A percentile compares a stretch with the other conserved stretches of the same genome.
These are phyloP conservation scores for Boletellus emodensis DNA, from an alignment of 768 basidiomycete genomes.

Conservation along the genomic window DNA sequence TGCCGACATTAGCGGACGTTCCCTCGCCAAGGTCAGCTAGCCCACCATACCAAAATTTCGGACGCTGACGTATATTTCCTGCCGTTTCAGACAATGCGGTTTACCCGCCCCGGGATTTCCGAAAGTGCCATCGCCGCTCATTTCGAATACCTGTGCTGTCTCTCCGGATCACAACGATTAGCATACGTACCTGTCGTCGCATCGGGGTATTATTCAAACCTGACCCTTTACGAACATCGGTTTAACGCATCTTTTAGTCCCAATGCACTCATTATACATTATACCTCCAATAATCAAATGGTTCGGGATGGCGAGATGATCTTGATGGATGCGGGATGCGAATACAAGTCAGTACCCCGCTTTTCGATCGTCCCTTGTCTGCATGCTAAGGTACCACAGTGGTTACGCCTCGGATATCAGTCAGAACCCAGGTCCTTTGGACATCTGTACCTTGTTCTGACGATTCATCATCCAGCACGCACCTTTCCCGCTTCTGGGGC, in stretches of 20 bases:
- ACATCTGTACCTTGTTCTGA: slow-evolving; percentile 3
- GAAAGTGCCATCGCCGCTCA: slow-evolving; percentile 70
- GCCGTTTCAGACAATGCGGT: slow-evolving; percentile 72
- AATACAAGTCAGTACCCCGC: slow-evolving; percentile 64
- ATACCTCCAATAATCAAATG: slow-evolving; percentile 85
- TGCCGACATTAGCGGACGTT: slow-evolving; percentile 81
- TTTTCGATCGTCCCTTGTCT: not conserved
- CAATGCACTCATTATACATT: slow-evolving; percentile 91
- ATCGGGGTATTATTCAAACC: slow-evolving; percentile 58
- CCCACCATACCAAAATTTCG: not conserved
- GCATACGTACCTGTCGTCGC: slow-evolving; percentile 99
- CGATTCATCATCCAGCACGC: slow-evolving; percentile 48
- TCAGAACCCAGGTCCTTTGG: slow-evolving; percentile 32
- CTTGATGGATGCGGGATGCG: slow-evolving; percentile 89
- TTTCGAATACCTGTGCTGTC: slow-evolving; percentile 84
- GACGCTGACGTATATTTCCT: not conserved
- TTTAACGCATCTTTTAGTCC: slow-evolving; percentile 42
- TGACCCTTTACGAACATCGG: not conserved
- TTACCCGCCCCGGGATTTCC: slow-evolving; percentile 51
- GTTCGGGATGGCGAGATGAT: slow-evolving; percentile 69
- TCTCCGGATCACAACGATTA: slow-evolving; percentile 75
- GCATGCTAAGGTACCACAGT: slow-evolving; percentile 34
- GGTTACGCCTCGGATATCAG: slow-evolving; percentile 96
- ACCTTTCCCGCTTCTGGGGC: slow-evolving; percentile 84
- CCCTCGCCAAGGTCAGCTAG: slow-evolving; percentile 71